Percentiles rank a stretch among this genome's conserved stretches.
phyloP scores from a whole-genome alignment of 140 eudicot genomes.

The Bidens hawaiensis region DNA sequence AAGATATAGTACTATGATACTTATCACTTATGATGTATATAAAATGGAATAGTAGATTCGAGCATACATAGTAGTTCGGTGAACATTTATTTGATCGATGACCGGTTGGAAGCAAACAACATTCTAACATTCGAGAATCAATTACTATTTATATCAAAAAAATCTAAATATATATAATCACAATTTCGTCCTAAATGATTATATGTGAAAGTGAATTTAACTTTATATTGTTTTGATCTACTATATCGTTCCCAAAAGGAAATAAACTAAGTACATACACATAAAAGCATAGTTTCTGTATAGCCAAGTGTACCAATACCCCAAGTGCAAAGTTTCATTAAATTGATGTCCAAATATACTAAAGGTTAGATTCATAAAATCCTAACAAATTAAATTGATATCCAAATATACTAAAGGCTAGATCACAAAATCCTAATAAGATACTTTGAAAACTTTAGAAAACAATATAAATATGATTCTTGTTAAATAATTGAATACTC shows the following conservation, averaged over 20 bases:
- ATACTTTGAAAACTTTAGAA: neutral
- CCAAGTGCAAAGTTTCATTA: neutral
- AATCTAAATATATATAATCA: neutral
- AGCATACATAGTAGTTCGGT: too few species aligned
- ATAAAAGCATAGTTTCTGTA: neutral
- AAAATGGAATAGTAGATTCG: neutral
- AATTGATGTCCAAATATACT: neutral
- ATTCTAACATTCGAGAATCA: neutral
- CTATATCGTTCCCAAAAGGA: neutral
- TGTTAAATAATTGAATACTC: neutral
- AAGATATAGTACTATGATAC: neutral
- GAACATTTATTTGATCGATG: neutral
- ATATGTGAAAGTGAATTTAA: neutral
- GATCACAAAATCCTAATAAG: too few species aligned
- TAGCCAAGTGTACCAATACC: constrained; percentile 2
- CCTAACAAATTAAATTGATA: too few species aligned
- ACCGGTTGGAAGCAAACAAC: neutral
- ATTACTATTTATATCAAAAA: neutral
- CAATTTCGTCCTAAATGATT: neutral
- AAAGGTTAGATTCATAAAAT: neutral
- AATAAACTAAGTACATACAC: neutral
- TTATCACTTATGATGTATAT: neutral
- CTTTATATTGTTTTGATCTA: neutral
- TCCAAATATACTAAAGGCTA: too few species aligned
- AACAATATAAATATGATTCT: neutral